Evolutionary conservation across 225 moss, liverwort and hornwort genomes (phyloP).

Genomic region (Marchantia polymorpha): DNA sequence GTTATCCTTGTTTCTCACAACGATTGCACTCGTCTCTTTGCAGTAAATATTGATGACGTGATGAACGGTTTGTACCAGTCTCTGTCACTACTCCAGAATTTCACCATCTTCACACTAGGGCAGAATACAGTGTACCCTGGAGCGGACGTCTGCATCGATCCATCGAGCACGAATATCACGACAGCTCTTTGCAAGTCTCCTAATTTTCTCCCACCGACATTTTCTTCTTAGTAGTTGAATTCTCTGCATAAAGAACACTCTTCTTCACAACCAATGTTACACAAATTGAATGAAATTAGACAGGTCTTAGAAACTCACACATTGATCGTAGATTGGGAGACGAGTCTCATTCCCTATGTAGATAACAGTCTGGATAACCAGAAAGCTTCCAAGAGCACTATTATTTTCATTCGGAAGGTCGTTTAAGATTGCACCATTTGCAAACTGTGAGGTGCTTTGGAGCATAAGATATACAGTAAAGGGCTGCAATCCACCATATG

Average conservation of each 20-base stretch:
- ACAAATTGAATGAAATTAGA: not conserved
- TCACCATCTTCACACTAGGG: conserved; percentile 19
- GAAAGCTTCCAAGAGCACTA: not conserved
- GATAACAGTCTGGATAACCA: not conserved
- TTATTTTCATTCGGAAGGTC: not conserved
- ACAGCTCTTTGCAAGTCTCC: conserved; percentile 34
- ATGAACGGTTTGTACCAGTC: conserved; percentile 5
- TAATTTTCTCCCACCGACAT: conserved; percentile 15
- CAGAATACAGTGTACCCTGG: conserved; percentile 17
- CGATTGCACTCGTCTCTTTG: not conserved
- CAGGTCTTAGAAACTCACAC: not conserved
- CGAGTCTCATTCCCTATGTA: not conserved
- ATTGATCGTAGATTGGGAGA: not conserved
- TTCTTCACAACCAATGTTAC: not conserved
- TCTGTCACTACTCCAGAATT: conserved; percentile 2
- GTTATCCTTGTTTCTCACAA: no score
- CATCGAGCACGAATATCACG: not conserved
- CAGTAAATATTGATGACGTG: not conserved
- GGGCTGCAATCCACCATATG: not conserved
- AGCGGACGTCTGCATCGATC: conserved; percentile 14
- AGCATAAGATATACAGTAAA: not conserved
- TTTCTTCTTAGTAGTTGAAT: not conserved
- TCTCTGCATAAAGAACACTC: not conserved
- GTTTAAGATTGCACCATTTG: not conserved
- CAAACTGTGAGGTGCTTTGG: not conserved